These are phyloP conservation scores for Porcisia hertigi DNA, from an alignment of 208 protist species.

Conservation along the genomic window DNA sequence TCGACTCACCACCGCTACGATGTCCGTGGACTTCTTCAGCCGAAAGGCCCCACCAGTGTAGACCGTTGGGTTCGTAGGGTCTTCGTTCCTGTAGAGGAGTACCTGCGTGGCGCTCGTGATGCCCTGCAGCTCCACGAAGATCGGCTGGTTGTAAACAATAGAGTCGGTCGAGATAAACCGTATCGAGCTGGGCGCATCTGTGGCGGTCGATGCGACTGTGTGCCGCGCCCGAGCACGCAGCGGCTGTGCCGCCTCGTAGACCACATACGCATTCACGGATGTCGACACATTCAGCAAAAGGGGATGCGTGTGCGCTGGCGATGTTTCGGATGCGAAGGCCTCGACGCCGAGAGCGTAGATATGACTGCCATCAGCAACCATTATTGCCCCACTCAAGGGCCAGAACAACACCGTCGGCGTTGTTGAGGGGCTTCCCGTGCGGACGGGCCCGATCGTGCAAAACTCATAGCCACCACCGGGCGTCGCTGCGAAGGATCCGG, in stretches of 20 bases:
- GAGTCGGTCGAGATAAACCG: slow-evolving; percentile 35
- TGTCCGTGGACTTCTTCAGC: slow-evolving; percentile 36
- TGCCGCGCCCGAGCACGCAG: slow-evolving; percentile 39
- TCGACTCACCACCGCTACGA: slow-evolving; percentile 54
- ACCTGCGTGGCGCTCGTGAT: slow-evolving; percentile 26
- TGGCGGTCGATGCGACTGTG: slow-evolving; percentile 23
- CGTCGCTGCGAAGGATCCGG: slow-evolving; percentile 62
- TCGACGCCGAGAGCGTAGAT: slow-evolving; percentile 39
- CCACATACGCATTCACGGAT: slow-evolving; percentile 42
- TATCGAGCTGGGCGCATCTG: background rate
- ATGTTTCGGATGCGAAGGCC: slow-evolving; percentile 16
- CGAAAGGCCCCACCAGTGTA: slow-evolving; percentile 54
- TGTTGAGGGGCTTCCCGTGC: slow-evolving; percentile 21
- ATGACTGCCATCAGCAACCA: slow-evolving; percentile 23
- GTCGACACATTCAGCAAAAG: slow-evolving; percentile 40
- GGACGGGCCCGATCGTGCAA: slow-evolving; percentile 58
- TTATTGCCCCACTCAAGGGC: slow-evolving; percentile 27
- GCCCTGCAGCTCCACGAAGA: slow-evolving; percentile 46
- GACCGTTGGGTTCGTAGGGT: slow-evolving; percentile 26
- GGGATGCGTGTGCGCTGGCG: slow-evolving; percentile 27
- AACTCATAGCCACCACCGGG: slow-evolving; percentile 41
- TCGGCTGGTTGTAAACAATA: slow-evolving; percentile 40
- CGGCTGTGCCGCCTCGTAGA: slow-evolving; percentile 30
- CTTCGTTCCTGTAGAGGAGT: slow-evolving; percentile 43
- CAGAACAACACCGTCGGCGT: slow-evolving; percentile 34